Evolutionary conservation across 345 rosid genomes (phyloP).

Genomic region (Adansonia digitata): DNA sequence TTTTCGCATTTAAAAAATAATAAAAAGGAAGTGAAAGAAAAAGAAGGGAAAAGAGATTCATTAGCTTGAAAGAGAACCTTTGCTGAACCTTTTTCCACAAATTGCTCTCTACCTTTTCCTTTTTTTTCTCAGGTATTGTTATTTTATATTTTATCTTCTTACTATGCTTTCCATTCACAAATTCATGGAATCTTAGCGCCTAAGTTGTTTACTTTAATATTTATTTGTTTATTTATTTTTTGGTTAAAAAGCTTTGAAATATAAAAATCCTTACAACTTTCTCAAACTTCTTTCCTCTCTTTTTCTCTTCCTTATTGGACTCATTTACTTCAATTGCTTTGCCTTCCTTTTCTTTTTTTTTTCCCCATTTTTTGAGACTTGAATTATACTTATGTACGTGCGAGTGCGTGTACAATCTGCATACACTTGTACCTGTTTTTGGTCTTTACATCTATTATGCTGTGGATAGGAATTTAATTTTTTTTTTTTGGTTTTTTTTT

Average conservation of each 20-base stretch:
- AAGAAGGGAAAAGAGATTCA: neutral
- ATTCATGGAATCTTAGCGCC: slow-evolving; percentile 47
- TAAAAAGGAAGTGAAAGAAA: neutral
- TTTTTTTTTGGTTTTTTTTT: too few species aligned
- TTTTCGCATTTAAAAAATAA: neutral
- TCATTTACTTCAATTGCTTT: slow-evolving; percentile 15
- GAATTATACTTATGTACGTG: neutral
- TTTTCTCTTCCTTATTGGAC: slow-evolving; percentile 20
- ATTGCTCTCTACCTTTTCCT: too few species aligned
- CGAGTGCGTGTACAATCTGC: neutral
- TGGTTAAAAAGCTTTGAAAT: neutral
- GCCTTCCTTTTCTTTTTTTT: neutral
- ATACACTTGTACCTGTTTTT: neutral
- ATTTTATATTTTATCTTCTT: too few species aligned
- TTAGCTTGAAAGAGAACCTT: neutral
- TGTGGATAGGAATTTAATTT: neutral
- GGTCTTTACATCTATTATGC: neutral
- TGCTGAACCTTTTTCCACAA: too few species aligned
- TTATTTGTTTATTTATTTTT: slow-evolving; percentile 3
- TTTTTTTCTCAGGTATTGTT: too few species aligned
- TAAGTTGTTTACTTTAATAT: slow-evolving; percentile 32
- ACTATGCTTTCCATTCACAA: neutral
- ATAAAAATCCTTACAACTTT: slow-evolving; percentile 17
- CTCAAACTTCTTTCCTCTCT: slow-evolving; percentile 19
- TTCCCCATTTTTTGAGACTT: too few species aligned